A percentile compares a stretch with the other conserved stretches of the same genome.
Conservation (phyloP, 495 filamentous ascomycete genomes). For the Neurospora intermedia region DNA sequence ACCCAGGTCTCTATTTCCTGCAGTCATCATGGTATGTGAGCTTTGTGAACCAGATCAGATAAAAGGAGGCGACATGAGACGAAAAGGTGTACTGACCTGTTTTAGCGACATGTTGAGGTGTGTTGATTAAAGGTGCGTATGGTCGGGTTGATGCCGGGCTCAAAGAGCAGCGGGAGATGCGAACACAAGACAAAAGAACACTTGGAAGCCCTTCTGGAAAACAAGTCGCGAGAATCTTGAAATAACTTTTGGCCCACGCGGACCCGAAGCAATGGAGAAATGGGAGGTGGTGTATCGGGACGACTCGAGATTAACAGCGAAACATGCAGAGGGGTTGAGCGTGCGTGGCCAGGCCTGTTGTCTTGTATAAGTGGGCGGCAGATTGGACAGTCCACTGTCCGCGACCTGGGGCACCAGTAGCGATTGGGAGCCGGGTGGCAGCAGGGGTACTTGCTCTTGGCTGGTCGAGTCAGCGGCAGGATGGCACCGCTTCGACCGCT, state of each 20-base stretch:
- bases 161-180: background rate
- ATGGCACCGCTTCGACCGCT: background rate
- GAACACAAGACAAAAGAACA: background rate
- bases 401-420: background rate
- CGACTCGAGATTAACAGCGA: background rate
- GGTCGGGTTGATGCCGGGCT: background rate
- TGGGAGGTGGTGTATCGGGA: conserved; percentile 15
- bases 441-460: conserved; percentile 11
- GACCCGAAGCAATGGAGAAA: conserved; percentile 8
- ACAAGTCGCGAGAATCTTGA: background rate
- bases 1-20: conserved; percentile 99
- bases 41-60: background rate
- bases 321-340: conserved; percentile 18
- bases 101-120: conserved; percentile 56
- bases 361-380: conserved; percentile 9
- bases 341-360: conserved; percentile 5
- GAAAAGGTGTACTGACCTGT: conserved; percentile 42
- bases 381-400: conserved; percentile 3
- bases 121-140: background rate
- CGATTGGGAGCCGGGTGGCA: conserved; percentile 4
- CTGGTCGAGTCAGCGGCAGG: conserved; percentile 16
- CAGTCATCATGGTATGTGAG: conserved; percentile 10
- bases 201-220: background rate
- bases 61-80: background rate
- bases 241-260: background rate